phyloP scores from a whole-genome alignment of 2,329 filamentous ascomycete species.

The Penicillium capsulatum region DNA sequence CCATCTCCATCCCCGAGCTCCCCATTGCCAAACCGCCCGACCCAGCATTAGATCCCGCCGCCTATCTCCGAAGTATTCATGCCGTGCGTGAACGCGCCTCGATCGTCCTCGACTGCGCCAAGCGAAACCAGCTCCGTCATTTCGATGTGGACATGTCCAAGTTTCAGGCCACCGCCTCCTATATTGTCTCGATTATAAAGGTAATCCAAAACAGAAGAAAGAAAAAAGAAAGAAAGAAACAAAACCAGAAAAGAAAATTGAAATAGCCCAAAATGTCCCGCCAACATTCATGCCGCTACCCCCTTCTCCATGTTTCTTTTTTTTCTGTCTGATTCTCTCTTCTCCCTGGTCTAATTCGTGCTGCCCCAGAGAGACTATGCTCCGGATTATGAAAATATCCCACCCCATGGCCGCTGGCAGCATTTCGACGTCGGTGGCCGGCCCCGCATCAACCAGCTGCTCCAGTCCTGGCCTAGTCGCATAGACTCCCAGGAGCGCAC shows the following conservation, averaged over 20 bases:
- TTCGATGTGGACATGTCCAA: constrained; percentile 86
- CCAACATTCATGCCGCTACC: not conserved
- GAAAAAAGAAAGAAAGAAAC: not conserved
- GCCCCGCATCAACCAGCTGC: constrained; percentile 49
- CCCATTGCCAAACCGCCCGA: constrained; percentile 81
- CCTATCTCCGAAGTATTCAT: constrained; percentile 84
- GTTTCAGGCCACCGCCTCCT: constrained; percentile 76
- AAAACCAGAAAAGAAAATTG: no score
- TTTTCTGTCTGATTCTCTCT: constrained; percentile 1
- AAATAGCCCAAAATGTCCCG: no score
- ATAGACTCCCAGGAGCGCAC: constrained; percentile 50
- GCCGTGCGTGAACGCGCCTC: constrained; percentile 76
- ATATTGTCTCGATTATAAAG: constrained; percentile 93
- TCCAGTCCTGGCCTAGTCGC: constrained; percentile 49
- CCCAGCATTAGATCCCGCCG: constrained; percentile 79
- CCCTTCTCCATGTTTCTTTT: not conserved
- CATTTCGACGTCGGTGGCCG: constrained; percentile 59
- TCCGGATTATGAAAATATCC: constrained; percentile 67
- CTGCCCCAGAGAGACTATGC: constrained; percentile 61
- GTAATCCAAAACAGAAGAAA: constrained; percentile 44
- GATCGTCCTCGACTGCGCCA: constrained; percentile 71
- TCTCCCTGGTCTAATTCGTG: constrained; percentile 2
- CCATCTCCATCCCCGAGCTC: constrained; percentile 63
- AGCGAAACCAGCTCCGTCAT: constrained; percentile 72
- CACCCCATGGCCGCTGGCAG: constrained; percentile 71